phyloP scores from a whole-genome alignment of 345 rosid species.

The Gossypium anomalum region DNA sequence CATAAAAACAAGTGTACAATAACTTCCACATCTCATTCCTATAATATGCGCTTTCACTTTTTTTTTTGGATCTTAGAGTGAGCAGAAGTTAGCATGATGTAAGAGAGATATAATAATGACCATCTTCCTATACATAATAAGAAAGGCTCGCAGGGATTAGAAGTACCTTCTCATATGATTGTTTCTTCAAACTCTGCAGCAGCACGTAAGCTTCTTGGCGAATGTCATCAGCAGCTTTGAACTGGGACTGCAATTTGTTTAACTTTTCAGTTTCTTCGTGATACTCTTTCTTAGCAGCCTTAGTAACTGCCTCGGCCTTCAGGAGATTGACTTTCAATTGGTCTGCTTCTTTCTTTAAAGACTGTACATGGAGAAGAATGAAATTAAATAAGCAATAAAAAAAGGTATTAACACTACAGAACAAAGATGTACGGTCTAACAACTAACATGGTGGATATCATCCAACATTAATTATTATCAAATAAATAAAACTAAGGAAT shows the following conservation, averaged over 20 bases:
- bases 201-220: constrained; percentile 68
- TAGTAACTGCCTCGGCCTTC: constrained; percentile 56
- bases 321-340: constrained; percentile 45
- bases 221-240: constrained; percentile 57
- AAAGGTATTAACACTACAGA: neutral
- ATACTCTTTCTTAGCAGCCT: constrained; percentile 50
- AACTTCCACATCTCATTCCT: neutral
- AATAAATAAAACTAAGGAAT: neutral
- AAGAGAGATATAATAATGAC: neutral
- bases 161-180: constrained; percentile 58
- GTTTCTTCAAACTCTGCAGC: constrained; percentile 51
- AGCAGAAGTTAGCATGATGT: neutral
- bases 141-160: neutral
- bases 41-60: neutral
- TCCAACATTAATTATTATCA: neutral
- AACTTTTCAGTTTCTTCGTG: constrained; percentile 43
- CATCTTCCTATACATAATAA: neutral
- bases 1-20: neutral
- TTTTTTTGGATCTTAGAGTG: neutral
- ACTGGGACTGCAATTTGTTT: constrained; percentile 39
- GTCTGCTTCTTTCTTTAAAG: constrained; percentile 65
- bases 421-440: neutral
- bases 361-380: constrained; percentile 36
- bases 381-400: constrained; percentile 12
- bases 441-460: neutral